A percentile compares a stretch with the other conserved stretches of the same genome.
These are phyloP conservation scores for Phanerochaete sordida DNA, from an alignment of 768 basidiomycete species.

Conservation along the genomic window DNA sequence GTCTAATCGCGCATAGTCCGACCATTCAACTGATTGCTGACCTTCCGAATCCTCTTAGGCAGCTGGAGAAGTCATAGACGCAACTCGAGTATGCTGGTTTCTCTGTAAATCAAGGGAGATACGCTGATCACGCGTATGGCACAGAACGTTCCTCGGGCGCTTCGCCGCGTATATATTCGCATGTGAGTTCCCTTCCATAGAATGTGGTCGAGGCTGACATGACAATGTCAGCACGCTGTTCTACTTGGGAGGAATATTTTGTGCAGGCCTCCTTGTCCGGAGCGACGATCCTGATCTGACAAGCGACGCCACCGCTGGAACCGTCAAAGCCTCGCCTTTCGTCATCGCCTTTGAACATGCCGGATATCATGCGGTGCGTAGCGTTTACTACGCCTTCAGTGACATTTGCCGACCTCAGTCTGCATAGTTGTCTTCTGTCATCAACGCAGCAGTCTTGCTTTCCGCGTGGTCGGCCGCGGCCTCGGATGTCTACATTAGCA, in stretches of 20 bases:
- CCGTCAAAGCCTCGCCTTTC: conserved; percentile 38
- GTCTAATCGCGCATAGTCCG: neutral
- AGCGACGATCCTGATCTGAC: conserved; percentile 31
- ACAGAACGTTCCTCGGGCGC: conserved; percentile 21
- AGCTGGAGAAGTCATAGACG: conserved; percentile 23
- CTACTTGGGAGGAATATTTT: conserved; percentile 37
- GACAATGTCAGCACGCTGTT: conserved; percentile 32
- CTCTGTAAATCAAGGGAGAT: neutral
- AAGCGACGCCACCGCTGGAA: conserved; percentile 23
- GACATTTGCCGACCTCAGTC: neutral
- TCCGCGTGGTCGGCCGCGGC: conserved; percentile 54
- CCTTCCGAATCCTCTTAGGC: too few relatives aligned
- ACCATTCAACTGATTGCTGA: too few relatives aligned
- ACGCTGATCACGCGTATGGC: neutral
- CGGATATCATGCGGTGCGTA: conserved; percentile 38
- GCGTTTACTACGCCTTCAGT: neutral
- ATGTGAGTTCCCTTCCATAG: conserved; percentile 13
- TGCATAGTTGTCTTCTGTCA: conserved; percentile 32
- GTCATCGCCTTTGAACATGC: conserved; percentile 38
- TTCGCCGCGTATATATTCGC: conserved; percentile 19
- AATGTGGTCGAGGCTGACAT: too few relatives aligned
- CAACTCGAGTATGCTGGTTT: conserved; percentile 11
- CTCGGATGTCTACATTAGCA: conserved; percentile 47
- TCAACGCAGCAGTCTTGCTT: conserved; percentile 39
- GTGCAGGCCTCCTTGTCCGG: conserved; percentile 38